Conservation (phyloP, 2,329 filamentous ascomycete species). For the Cryphonectria naterciae region DNA sequence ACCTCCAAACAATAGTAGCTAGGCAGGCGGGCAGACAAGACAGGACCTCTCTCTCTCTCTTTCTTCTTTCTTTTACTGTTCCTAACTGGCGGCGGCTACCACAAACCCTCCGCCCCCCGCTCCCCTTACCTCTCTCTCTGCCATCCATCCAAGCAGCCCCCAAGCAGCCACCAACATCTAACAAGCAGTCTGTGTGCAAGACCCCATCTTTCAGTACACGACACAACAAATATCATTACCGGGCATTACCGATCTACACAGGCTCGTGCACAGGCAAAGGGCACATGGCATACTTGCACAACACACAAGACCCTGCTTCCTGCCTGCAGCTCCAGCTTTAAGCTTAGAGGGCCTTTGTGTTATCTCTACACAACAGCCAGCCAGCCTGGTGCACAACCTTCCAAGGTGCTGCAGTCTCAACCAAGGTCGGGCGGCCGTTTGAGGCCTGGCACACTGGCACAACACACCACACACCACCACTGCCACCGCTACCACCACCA, state of each 20-base stretch:
- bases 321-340: background rate
- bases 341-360: background rate
- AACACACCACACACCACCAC: background rate
- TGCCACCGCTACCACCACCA: no score
- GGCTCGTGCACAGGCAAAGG: background rate
- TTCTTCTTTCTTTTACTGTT: no score
- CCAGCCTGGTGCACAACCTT: background rate
- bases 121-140: conserved; percentile 9
- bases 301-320: conserved; percentile 6
- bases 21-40: conserved; percentile 15
- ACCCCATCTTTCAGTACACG: background rate
- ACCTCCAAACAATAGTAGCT: conserved; percentile 19
- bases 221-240: conserved; percentile 1
- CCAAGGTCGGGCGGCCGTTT: conserved; percentile 31
- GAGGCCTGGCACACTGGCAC: conserved; percentile 29
- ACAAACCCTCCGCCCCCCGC: background rate
- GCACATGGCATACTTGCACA: background rate
- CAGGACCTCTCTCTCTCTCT: conserved; percentile 4
- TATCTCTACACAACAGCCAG: background rate
- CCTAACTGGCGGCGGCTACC: background rate
- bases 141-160: conserved; percentile 10
- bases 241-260: conserved; percentile 15
- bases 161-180: background rate
- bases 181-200: background rate
- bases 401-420: conserved; percentile 2